phyloP scores from a whole-genome alignment of 495 filamentous ascomycete genomes.

The Haplographium delicatum region DNA sequence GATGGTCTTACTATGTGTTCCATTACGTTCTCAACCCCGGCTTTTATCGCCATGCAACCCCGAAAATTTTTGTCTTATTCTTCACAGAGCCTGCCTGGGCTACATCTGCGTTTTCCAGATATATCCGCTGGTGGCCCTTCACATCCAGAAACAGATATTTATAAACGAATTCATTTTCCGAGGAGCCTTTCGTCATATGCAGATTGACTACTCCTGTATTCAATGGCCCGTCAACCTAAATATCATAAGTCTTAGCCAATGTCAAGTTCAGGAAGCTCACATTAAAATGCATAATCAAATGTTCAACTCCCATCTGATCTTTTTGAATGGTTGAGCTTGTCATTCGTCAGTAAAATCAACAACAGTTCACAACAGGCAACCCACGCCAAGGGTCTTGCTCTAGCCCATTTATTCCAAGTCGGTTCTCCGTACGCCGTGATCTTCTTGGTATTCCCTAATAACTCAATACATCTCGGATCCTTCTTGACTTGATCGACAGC shows the following conservation, averaged over 20 bases:
- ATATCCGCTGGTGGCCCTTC: conserved; percentile 50
- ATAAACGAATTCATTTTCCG: conserved; percentile 63
- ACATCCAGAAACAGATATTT: conserved; percentile 78
- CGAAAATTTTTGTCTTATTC: conserved; percentile 57
- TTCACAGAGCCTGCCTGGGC: conserved; percentile 26
- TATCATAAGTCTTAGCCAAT: conserved; percentile 18
- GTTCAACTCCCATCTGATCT: conserved; percentile 71
- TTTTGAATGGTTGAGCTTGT: conserved; percentile 57
- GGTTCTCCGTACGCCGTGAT: conserved; percentile 83
- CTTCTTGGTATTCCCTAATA: conserved; percentile 71
- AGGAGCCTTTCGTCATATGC: conserved; percentile 64
- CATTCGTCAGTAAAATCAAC: conserved; percentile 12
- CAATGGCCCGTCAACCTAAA: conserved; percentile 74
- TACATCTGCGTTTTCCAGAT: conserved; percentile 54
- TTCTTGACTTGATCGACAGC: conserved; percentile 73
- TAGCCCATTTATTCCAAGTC: conserved; percentile 74
- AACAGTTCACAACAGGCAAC: conserved; percentile 21
- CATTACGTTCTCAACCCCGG: too few relatives aligned
- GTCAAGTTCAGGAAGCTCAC: conserved; percentile 38
- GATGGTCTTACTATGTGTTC: too few relatives aligned
- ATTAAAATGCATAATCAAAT: conserved; percentile 84
- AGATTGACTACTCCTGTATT: conserved; percentile 68
- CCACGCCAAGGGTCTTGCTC: conserved; percentile 80
- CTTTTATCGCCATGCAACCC: conserved; percentile 56
- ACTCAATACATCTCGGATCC: conserved; percentile 59